phyloP scores from a whole-genome alignment of 495 filamentous ascomycete species.

The Staphylotrichum longicolle region DNA sequence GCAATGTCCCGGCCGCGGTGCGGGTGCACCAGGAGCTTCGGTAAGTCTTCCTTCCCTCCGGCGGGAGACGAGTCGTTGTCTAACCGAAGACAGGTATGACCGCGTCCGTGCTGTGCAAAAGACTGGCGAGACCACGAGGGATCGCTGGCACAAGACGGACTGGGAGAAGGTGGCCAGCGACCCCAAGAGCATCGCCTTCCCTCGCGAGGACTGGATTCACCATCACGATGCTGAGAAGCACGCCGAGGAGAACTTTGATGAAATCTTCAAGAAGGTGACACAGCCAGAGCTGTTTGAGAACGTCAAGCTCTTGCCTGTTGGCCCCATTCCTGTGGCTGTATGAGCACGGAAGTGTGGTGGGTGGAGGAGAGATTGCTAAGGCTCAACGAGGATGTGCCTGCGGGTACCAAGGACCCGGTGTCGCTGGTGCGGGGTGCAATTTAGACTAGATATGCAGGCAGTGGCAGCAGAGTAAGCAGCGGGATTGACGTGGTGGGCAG shows the following conservation, averaged over 20 bases:
- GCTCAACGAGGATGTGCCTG: too few relatives aligned
- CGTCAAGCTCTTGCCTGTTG: slow-evolving; percentile 15
- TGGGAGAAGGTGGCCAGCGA: slow-evolving; percentile 52
- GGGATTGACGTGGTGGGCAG: too few relatives aligned
- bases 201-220: slow-evolving; percentile 59
- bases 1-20: slow-evolving; percentile 46
- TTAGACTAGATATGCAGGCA: too few relatives aligned
- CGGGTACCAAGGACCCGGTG: too few relatives aligned
- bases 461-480: too few relatives aligned
- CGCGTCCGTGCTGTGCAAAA: slow-evolving; percentile 50
- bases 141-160: slow-evolving; percentile 58
- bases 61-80: slow-evolving; percentile 16
- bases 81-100: slow-evolving; percentile 28
- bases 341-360: background rate
- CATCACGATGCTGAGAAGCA: slow-evolving; percentile 55
- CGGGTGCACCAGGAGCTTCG: slow-evolving; percentile 51
- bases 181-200: slow-evolving; percentile 53
- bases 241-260: slow-evolving; percentile 52
- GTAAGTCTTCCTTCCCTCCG: slow-evolving; percentile 17
- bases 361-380: too few relatives aligned
- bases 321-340: slow-evolving; percentile 15
- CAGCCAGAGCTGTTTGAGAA: slow-evolving; percentile 13
- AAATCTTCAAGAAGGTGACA: slow-evolving; percentile 33
- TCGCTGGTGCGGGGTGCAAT: too few relatives aligned
- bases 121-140: slow-evolving; percentile 53